Base-by-base conservation (phyloP, 208 protist species). In the Endotrypanum monterogeii region DNA sequence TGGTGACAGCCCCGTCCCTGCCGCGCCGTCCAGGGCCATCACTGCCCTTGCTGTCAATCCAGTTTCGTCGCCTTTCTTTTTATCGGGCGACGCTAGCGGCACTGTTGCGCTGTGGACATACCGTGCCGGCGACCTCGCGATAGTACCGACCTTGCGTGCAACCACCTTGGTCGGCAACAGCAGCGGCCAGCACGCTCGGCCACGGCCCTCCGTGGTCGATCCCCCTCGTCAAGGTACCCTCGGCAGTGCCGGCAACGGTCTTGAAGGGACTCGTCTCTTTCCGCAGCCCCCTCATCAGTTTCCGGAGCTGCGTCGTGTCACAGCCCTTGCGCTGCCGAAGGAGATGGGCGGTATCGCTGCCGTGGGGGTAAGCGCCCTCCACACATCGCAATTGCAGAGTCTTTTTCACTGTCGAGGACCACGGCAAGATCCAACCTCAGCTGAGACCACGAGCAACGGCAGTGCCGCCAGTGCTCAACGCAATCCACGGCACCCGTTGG, bases 51-150 rank as follows among this genome's bases (percentile, higher is more conserved):
- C 79, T n/a, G 82, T 91, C 18, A 71, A 88, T 39, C 56, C 69
- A 0, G 62, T 73, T 62, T 65, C 83, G 11, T 83, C 79, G 61
- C 89, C 86, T 0, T 89, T 94, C 74, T 83, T 91, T 51, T 88
- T 94, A 48, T 77, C 84, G 2, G 89, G 89, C 30, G 81, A 91
- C 57, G 77, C 62, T 9, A 67, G 75, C 51, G 89, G 86, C 4
- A 60, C 39, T 18, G 79, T 94, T 57, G 78, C 68, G 55, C 69
- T 90, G 65, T 93, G 88, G 85, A 83, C 79, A 39, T 85, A 85
- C 70, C 83, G 70, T 23, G 79, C 75, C 12, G 80, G 78, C 12
- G 72, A 83, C 48, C 14, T 84, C 28, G 74, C 60, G 14, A 51
- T 48, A 63, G 78, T 66, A 51, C 58, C 72, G 28, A 82, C 77